These are phyloP conservation scores for Vachellia pachyceras DNA, from an alignment of 306 rosid genomes.

Conservation along the genomic window DNA sequence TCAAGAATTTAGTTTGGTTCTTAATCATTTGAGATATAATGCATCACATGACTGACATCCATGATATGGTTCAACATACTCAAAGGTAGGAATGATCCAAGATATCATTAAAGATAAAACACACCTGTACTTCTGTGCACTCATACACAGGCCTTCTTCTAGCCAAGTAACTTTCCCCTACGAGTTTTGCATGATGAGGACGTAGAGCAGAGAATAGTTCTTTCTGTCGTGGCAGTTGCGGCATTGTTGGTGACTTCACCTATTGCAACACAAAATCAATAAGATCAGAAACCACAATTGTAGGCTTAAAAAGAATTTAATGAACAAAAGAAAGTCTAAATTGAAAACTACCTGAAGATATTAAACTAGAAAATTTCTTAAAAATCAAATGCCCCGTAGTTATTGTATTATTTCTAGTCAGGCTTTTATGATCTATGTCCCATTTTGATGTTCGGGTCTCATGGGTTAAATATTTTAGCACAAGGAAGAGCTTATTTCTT, in stretches of 20 bases:
- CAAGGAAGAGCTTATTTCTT: not conserved
- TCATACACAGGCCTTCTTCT: constrained; percentile 85
- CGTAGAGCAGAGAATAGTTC: constrained; percentile 76
- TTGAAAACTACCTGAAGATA: too few relatives aligned
- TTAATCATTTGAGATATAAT: constrained; percentile 3
- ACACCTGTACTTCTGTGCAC: constrained; percentile 90
- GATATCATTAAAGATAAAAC: constrained; percentile 34
- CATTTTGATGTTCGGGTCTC: too few relatives aligned
- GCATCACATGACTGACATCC: constrained; percentile 16
- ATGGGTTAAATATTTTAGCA: too few relatives aligned
- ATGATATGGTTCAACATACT: not conserved
- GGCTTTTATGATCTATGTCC: too few relatives aligned
- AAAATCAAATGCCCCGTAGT: too few relatives aligned
- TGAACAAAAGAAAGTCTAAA: too few relatives aligned
- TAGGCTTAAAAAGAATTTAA: too few relatives aligned
- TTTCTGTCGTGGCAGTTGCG: constrained; percentile 80
- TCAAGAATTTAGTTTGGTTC: not conserved
- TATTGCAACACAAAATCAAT: constrained; percentile 43
- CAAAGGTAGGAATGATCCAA: not conserved
- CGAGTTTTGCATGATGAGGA: constrained; percentile 83
- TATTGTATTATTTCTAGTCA: too few relatives aligned
- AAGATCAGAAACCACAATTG: constrained; percentile 37
- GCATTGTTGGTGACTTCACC: constrained; percentile 86
- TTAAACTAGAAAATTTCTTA: too few relatives aligned
- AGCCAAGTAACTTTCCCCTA: constrained; percentile 95